Evolutionary conservation across 345 rosid species (phyloP).

Genomic region (rapeseed (Brassica napus)): Da-Ae NC_063446.1:4506501-4507000

Average conservation of each 20-base stretch:
- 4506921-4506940: slow-evolving; percentile 97
- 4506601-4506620: slow-evolving; percentile 81
- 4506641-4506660: slow-evolving; percentile 72
- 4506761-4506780: slow-evolving; percentile 58
- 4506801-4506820: background rate
- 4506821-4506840: background rate
- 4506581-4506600: slow-evolving; percentile 53
- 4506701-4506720: slow-evolving; percentile 80
- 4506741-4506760: slow-evolving; percentile 76
- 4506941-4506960: slow-evolving; percentile 98
- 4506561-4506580: background rate
- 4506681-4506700: slow-evolving; percentile 59
- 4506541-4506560: background rate
- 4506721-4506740: slow-evolving; percentile 77
- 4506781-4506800: slow-evolving; percentile 61
- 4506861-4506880: slow-evolving; percentile 30
- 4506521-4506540: background rate
- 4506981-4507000: slow-evolving; percentile 74
- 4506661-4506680: slow-evolving; percentile 53
- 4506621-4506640: slow-evolving; percentile 94
- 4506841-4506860: background rate
- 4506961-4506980: slow-evolving; percentile 95
- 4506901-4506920: slow-evolving; percentile 93
- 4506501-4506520: background rate
- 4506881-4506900: slow-evolving; percentile 98